phyloP scores from a whole-genome alignment of 2,329 filamentous ascomycete species.

The Ciborinia camelliae region DNA sequence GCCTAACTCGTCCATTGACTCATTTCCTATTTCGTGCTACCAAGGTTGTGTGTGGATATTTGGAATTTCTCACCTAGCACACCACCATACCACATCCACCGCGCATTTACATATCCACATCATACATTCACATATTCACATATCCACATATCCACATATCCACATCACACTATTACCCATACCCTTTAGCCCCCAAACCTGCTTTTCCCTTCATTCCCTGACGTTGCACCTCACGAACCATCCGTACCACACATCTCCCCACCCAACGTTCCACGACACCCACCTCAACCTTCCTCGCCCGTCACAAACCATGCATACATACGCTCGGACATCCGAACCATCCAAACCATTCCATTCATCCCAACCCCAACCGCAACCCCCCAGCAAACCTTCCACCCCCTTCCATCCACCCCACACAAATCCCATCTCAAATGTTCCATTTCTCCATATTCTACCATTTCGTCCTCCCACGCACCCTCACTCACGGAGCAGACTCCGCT shows the following conservation, averaged over 20 bases:
- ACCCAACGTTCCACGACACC: neutral
- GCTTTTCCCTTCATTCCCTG: neutral
- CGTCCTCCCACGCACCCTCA: no score
- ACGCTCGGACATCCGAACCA: neutral
- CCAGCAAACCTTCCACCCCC: no score
- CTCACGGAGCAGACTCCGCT: neutral
- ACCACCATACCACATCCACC: neutral
- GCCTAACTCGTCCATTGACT: neutral
- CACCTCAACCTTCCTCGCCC: neutral
- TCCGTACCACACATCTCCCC: conserved; percentile 2
- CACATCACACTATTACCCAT: no score
- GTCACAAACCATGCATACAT: neutral
- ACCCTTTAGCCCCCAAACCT: neutral
- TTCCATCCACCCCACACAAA: neutral
- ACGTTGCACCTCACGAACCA: neutral
- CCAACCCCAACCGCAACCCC: no score
- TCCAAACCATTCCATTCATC: neutral
- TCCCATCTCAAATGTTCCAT: neutral
- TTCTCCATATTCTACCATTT: neutral
- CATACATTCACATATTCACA: no score
- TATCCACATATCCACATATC: no score
- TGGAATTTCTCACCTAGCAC: neutral
- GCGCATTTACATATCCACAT: no score
- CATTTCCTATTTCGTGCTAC: neutral
- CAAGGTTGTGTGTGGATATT: neutral